Conservation (phyloP, 116 monocot species). For the Posidonia oceanica region DNA sequence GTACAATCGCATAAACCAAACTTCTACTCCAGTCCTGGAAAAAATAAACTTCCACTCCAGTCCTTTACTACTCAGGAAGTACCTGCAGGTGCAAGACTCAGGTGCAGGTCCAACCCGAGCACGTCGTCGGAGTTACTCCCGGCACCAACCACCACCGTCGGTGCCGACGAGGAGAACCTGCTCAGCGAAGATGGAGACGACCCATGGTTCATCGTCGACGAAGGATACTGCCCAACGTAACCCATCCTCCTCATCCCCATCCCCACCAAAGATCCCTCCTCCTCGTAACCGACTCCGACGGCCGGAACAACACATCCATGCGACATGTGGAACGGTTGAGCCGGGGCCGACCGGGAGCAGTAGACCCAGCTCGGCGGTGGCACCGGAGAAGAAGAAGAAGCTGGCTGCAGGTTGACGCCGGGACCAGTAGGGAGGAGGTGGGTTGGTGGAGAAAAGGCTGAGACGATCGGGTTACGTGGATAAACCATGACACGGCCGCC, state of each 20-base stretch:
- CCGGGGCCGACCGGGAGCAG: slow-evolving; percentile 1
- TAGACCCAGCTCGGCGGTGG: slow-evolving; percentile 18
- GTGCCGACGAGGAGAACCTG: slow-evolving; percentile 7
- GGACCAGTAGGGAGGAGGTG: slow-evolving; percentile 19
- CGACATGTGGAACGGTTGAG: neutral
- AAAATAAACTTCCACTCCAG: neutral
- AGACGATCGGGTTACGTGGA: slow-evolving; percentile 18
- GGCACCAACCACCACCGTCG: neutral
- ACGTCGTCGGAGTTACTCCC: slow-evolving; percentile 10
- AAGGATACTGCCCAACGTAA: neutral
- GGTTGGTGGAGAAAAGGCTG: slow-evolving; percentile 17
- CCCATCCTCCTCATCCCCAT: neutral
- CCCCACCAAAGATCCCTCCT: neutral
- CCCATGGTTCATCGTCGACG: neutral
- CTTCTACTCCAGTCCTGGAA: too few relatives aligned
- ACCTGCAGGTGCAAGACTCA: slow-evolving; percentile 43
- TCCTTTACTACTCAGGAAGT: neutral
- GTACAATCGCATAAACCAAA: too few relatives aligned
- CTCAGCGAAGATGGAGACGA: neutral
- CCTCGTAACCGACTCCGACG: neutral
- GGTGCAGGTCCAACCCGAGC: slow-evolving; percentile 42
- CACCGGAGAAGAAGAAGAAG: slow-evolving; percentile 9
- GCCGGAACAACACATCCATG: neutral
- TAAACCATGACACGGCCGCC: slow-evolving; percentile 2
- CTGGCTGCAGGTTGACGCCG: neutral